Conservation (phyloP, 2,329 filamentous ascomycete species). For the Ophiocordyceps camponoti-floridani region DNA sequence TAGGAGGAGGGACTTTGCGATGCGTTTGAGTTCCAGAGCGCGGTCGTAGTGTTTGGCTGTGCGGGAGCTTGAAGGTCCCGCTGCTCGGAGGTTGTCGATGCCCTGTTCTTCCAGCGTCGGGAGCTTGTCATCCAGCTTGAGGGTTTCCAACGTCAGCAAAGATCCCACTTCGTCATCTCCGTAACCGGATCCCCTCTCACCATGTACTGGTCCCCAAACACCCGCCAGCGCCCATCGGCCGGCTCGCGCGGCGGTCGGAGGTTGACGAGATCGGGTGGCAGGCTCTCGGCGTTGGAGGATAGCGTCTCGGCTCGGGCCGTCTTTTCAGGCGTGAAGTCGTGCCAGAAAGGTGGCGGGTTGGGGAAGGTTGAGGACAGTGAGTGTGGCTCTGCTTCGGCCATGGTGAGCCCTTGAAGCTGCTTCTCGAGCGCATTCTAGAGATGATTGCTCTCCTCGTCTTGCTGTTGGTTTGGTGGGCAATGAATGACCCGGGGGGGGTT, state of each 20-base stretch:
- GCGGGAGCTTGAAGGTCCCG: conserved; percentile 19
- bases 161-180: not conserved
- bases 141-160: not conserved
- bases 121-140: conserved; percentile 39
- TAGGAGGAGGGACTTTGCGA: conserved; percentile 70
- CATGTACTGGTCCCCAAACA: conserved; percentile 53
- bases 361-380: conserved; percentile 55
- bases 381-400: conserved; percentile 36
- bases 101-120: conserved; percentile 51
- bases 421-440: not conserved
- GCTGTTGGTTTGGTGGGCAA: too few relatives aligned
- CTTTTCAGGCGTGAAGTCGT: conserved; percentile 67
- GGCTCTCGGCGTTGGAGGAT: not conserved
- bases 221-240: conserved; percentile 47
- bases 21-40: conserved; percentile 51
- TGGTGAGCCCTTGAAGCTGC: conserved; percentile 13
- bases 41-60: conserved; percentile 42
- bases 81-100: conserved; percentile 45
- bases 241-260: conserved; percentile 72
- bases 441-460: not conserved
- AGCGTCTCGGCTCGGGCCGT: conserved; percentile 33
- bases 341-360: conserved; percentile 78
- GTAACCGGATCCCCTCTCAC: conserved; percentile 11
- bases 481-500: not conserved
- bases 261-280: conserved; percentile 56